Conservation (phyloP, 2,329 filamentous ascomycete species). For the Exophiala xenobiotica region DNA sequence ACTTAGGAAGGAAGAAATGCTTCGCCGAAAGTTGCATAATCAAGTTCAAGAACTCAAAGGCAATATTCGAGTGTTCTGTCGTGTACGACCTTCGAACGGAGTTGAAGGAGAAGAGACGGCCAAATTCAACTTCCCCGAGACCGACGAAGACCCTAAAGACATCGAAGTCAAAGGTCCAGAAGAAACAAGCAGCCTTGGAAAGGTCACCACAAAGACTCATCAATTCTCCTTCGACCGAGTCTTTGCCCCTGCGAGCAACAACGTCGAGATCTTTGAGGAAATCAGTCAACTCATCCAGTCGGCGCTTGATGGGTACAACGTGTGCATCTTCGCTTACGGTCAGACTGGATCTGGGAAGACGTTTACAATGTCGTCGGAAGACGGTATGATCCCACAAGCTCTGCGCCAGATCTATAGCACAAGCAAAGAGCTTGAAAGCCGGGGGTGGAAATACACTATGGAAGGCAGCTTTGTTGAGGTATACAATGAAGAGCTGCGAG, state of each 20-base stretch:
- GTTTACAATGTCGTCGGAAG: slow-evolving; percentile 84
- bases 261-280: slow-evolving; percentile 87
- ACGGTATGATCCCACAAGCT: slow-evolving; percentile 93
- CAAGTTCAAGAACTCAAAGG: slow-evolving; percentile 97
- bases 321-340: slow-evolving; percentile 98
- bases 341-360: slow-evolving; percentile 98
- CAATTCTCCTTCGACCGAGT: slow-evolving; percentile 92
- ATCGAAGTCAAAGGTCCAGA: slow-evolving; percentile 81
- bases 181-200: slow-evolving; percentile 76
- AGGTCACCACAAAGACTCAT: slow-evolving; percentile 73
- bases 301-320: slow-evolving; percentile 94
- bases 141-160: slow-evolving; percentile 78
- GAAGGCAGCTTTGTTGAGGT: slow-evolving; percentile 95
- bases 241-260: slow-evolving; percentile 74
- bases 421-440: slow-evolving; percentile 76
- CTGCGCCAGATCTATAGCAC: slow-evolving; percentile 93
- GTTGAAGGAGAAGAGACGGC: slow-evolving; percentile 64
- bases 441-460: slow-evolving; percentile 93
- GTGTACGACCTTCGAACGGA: slow-evolving; percentile 74
- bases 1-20: slow-evolving; percentile 84
- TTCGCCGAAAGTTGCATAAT: slow-evolving; percentile 90
- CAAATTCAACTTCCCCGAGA: slow-evolving; percentile 75
- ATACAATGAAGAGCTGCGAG: slow-evolving; percentile 96
- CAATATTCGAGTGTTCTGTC: slow-evolving; percentile 97
- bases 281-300: slow-evolving; percentile 97